These are phyloP conservation scores for Cyberlindnera sargentensis DNA, from an alignment of 805 yeast species.

Conservation along the genomic window DNA sequence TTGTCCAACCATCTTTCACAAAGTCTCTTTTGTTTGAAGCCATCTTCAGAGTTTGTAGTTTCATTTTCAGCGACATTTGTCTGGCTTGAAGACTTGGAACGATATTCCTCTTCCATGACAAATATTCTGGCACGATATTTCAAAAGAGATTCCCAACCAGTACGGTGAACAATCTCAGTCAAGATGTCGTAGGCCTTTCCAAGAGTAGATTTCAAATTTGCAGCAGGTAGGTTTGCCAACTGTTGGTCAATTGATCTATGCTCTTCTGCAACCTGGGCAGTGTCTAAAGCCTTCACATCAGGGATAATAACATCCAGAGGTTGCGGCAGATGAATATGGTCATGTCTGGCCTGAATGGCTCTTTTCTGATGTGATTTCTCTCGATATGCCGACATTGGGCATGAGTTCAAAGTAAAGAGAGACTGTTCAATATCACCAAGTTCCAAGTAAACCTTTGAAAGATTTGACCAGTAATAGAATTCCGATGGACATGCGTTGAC, in stretches of 20 bases:
- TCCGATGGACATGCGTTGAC: slow-evolving; percentile 71
- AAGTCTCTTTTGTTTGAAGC: slow-evolving; percentile 55
- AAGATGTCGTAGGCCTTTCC: slow-evolving; percentile 52
- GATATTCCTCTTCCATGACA: slow-evolving; percentile 62
- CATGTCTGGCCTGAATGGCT: slow-evolving; percentile 44
- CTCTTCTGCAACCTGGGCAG: slow-evolving; percentile 58
- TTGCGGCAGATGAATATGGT: slow-evolving; percentile 63
- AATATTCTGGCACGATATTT: slow-evolving; percentile 55
- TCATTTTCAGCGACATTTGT: slow-evolving; percentile 3
- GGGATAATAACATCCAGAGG: slow-evolving; percentile 69
- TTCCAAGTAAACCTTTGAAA: slow-evolving; percentile 57
- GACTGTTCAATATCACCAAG: slow-evolving; percentile 66
- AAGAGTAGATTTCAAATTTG: slow-evolving; percentile 54
- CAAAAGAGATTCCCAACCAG: slow-evolving; percentile 69
- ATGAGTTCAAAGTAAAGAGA: slow-evolving; percentile 63
- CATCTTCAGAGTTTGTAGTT: slow-evolving; percentile 21
- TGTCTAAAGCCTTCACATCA: slow-evolving; percentile 61
- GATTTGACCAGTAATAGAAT: slow-evolving; percentile 64
- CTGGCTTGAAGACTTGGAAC: slow-evolving; percentile 24
- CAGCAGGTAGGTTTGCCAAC: slow-evolving; percentile 58
- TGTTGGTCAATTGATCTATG: slow-evolving; percentile 59
- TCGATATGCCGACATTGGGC: slow-evolving; percentile 69
- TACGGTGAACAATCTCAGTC: slow-evolving; percentile 55
- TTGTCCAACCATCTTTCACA: slow-evolving; percentile 75
- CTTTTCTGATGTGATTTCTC: slow-evolving; percentile 60